These are phyloP conservation scores for Cymbopogon citratus DNA, from an alignment of 176 grass and related monocot species.

Conservation along the genomic window DNA sequence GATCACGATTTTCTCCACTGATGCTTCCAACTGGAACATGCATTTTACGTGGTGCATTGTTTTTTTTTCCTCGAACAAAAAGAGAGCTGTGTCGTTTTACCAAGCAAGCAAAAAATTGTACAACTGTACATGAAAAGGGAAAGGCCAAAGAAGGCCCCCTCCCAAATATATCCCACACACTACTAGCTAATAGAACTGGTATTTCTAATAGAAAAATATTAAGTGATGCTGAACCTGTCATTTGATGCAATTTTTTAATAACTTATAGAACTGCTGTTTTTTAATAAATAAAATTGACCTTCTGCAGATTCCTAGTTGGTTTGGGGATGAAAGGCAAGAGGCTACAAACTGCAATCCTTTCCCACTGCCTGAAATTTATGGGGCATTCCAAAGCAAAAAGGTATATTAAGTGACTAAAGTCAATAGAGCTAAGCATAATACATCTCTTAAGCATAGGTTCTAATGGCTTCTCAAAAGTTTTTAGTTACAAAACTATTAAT, in stretches of 20 bases:
- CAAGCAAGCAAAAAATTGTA: not conserved
- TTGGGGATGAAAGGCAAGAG: slow-evolving; percentile 52
- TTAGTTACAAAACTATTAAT: not conserved
- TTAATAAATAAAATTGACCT: not conserved
- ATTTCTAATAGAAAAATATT: not conserved
- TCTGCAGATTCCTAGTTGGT: slow-evolving; percentile 85
- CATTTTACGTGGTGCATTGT: not conserved
- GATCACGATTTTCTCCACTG: not conserved
- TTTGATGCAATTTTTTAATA: not conserved
- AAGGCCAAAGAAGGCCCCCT: not conserved
- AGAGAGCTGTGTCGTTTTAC: not conserved
- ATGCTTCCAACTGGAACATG: not conserved
- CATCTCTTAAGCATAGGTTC: not conserved
- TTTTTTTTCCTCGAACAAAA: not conserved
- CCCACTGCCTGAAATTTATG: slow-evolving; percentile 84
- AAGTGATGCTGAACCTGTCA: not conserved
- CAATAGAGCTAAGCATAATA: slow-evolving; percentile 5
- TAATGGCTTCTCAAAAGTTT: not conserved
- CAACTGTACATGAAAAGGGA: not conserved
- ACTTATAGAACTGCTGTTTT: not conserved
- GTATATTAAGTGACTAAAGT: slow-evolving; percentile 22
- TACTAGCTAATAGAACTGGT: not conserved
- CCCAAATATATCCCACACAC: not conserved
- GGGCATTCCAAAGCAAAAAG: slow-evolving; percentile 72
- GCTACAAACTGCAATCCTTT: slow-evolving; percentile 66